Evolutionary conservation across 495 filamentous ascomycete species (phyloP), one percentile per base, ranked within the genome.

Genomic region (Xeromyces bisporus): DNA sequence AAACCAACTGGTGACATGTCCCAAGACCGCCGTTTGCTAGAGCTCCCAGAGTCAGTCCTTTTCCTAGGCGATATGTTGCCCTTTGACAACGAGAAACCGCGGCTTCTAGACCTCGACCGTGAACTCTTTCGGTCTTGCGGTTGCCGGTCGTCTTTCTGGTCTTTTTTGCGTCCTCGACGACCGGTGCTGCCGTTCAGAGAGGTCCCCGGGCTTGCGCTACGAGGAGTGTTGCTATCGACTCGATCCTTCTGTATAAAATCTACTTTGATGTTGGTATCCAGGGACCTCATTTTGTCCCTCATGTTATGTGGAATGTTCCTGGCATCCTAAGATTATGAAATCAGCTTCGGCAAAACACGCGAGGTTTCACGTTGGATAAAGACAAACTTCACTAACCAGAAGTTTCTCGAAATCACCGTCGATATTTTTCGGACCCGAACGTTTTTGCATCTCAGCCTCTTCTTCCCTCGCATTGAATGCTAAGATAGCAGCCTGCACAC

Each of bases 271-370:
- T 77, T 80, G 33, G 77, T 71, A 33, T 82, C 81, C 29, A 97
- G 60, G 18, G 71, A 82, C 17, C 89, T 72, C 83, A 97, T 93
- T 54, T 85, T 85, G 46, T 87, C 77, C 32, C 84, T 68, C 64
- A 92, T 85, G 36, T 92, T 80, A 40, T 89, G 77, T 12, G 89
- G 86, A 31, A 97, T 85, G 46, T 94, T 91, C 34, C 84, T 67
- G 17, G 81, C 71, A 54, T 92, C 80, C 67, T 81, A 13, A 51
- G 30, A 61, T 46, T 27, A 60, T 45, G 50, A 70, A 57, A 47
- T 62, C 54, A 32, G 62, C 51, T 14, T 64, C 11, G n/a, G n/a
- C n/a, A n/a, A n/a, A n/a, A n/a, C n/a, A n/a, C n/a, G n/a, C n/a
- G n/a, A n/a, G n/a, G n/a, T n/a, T n/a, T n/a, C n/a, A n/a, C n/a